phyloP scores from a whole-genome alignment of 2,329 filamentous ascomycete species.

The Coniochaeta sp. region DNA sequence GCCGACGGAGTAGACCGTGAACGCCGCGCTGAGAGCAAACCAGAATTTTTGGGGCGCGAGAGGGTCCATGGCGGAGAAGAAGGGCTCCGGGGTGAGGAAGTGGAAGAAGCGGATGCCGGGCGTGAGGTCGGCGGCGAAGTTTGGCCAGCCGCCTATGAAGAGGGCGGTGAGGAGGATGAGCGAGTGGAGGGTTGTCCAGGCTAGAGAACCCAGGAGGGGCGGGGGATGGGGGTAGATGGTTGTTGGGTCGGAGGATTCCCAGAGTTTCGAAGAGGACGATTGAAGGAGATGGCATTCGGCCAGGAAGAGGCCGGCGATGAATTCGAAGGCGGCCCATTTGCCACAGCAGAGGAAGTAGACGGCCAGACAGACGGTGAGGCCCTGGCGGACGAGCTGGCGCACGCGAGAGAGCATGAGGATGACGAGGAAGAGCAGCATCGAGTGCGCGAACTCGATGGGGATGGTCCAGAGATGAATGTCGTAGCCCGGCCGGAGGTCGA shows the following conservation, averaged over 20 bases:
- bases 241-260: slow-evolving; percentile 11
- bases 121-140: slow-evolving; percentile 24
- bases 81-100: slow-evolving; percentile 24
- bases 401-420: slow-evolving; percentile 29
- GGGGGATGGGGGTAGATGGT: slow-evolving; percentile 3
- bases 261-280: slow-evolving; percentile 13
- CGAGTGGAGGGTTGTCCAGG: slow-evolving; percentile 14
- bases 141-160: slow-evolving; percentile 34
- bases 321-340: slow-evolving; percentile 37
- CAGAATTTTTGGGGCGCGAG: slow-evolving; percentile 28
- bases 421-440: slow-evolving; percentile 34
- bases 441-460: slow-evolving; percentile 38
- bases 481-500: slow-evolving; percentile 26
- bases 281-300: slow-evolving; percentile 35
- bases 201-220: slow-evolving; percentile 5
- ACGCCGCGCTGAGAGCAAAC: slow-evolving; percentile 26
- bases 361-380: slow-evolving; percentile 22
- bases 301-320: slow-evolving; percentile 36
- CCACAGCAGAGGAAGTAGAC: slow-evolving; percentile 29
- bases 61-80: slow-evolving; percentile 23
- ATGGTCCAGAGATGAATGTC: slow-evolving; percentile 42
- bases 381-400: slow-evolving; percentile 23
- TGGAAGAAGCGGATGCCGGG: slow-evolving; percentile 24
- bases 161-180: slow-evolving; percentile 20
- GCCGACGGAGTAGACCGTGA: slow-evolving; percentile 29